Base-by-base conservation (phyloP, 164 flowering plant species). In the Annona squamosa region DNA sequence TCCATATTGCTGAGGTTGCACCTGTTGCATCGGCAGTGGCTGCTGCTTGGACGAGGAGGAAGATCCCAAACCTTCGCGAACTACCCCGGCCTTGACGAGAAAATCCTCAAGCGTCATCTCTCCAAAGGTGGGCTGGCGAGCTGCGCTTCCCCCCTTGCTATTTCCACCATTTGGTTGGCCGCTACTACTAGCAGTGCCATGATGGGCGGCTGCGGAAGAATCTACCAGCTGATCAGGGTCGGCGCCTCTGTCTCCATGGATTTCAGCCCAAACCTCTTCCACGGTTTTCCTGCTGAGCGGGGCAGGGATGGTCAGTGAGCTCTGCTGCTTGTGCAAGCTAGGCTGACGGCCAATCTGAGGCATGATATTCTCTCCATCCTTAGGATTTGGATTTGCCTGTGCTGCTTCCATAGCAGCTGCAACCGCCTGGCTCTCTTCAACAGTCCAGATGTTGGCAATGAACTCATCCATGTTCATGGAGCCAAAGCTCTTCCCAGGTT, bases 381-480 rank as follows among this genome's bases (percentile, higher is more conserved):
- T n/a, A 1, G 74, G 48, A n/a, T 75, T n/a, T 1, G 74, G 48
- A 61, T 68, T 70, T 44, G 62, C 41, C 42, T 63, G 65, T 47
- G 63, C 18, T 3, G 71, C 65, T 4, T 62, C 74, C 63, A 48
- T 71, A 17, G 66, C 68, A 5, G 75, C 70, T 1, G 75, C 77
- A 41, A 72, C 63, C 66, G 88, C 87, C 71, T 90, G 94, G 73
- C 85, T 85, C 73, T 91, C 99, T 59, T 95, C 98, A 0, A 96
- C 99, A 16, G 87, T 90, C 98, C 99, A 95, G 13, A 95, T 90
- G 85, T 91, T 89, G 68, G 84, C 81, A 52, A 93, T 89, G 73
- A 93, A 89, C 80, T 93, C 99, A 68, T 93, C 97, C 98, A 94
- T 94, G 86, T 91, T 94, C 97, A 94, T 94, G 12, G 99, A 94